Evolutionary conservation across 2,329 filamentous ascomycete species (phyloP).

Genomic region (Ophiocordyceps unilateralis): DNA sequence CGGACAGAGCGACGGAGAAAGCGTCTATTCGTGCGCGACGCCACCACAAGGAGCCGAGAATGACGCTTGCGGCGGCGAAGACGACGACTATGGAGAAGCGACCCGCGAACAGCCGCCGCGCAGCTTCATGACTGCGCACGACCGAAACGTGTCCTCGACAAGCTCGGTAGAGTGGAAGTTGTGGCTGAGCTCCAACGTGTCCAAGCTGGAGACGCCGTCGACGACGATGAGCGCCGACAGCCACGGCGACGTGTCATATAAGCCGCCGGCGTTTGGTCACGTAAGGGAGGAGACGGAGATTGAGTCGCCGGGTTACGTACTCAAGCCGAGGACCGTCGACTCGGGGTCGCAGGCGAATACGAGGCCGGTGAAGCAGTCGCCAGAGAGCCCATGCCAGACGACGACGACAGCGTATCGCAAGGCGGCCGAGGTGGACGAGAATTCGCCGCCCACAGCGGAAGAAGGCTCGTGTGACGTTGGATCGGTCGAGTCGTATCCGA

Average conservation of each 20-base stretch:
- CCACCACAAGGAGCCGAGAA: slow-evolving; percentile 1
- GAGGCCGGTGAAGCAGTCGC: slow-evolving; percentile 1
- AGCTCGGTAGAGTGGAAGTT: slow-evolving; percentile 38
- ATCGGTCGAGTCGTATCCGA: slow-evolving; percentile 1
- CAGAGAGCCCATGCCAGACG: background rate
- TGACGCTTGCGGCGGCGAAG: background rate
- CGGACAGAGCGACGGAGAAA: slow-evolving; percentile 25
- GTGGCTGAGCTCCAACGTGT: slow-evolving; percentile 34
- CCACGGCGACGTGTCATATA: slow-evolving; percentile 1
- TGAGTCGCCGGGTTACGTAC: slow-evolving; percentile 12
- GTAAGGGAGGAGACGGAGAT: slow-evolving; percentile 33
- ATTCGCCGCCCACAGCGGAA: slow-evolving; percentile 1
- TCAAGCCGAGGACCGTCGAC: background rate
- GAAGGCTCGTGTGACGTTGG: background rate
- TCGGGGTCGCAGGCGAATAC: background rate
- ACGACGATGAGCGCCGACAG: slow-evolving; percentile 3
- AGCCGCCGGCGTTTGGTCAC: slow-evolving; percentile 17
- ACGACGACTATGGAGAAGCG: background rate
- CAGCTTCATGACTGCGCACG: slow-evolving; percentile 8
- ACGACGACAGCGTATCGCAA: background rate
- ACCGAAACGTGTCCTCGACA: slow-evolving; percentile 20
- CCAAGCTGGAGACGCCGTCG: slow-evolving; percentile 21
- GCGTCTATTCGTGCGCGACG: slow-evolving; percentile 25
- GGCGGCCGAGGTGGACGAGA: slow-evolving; percentile 2
- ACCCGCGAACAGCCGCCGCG: background rate